Base-by-base conservation (phyloP, 1,284 basidiomycete species). In the Anthracocystis walkeri region DNA sequence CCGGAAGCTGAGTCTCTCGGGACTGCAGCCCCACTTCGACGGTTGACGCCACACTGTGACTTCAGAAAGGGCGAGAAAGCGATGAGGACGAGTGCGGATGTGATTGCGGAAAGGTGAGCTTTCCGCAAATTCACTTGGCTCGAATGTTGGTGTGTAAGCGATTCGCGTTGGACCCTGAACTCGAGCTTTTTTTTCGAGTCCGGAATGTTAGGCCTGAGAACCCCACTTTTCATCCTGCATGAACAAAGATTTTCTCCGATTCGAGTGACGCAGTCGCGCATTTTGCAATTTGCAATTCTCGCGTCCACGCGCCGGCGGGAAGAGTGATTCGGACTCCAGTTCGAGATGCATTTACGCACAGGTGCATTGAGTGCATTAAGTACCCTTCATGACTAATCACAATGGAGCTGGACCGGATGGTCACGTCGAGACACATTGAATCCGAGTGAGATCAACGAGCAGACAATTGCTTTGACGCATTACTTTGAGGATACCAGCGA, bases 61-160 rank as follows among this genome's bases (percentile, higher is more conserved):
- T 21, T n/a, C 10, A n/a, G 7, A 42, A n/a, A 42, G 8, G 46
- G 21, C 35, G 35, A 38, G 14, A 16, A 38, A 18, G 27, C 31
- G 23, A 27, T 46, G 14, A 16, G 11, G 44, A 46, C 44, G 42
- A 42, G 42, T 45, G 44, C 20, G 20, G 18, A 29, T n/a, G 46
- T 29, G 46, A 48, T 14, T 29, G 46, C 46, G 46, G 27, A 29
- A 48, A 48, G 42, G 18, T 10, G n/a, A 42, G 41, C 41, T n/a
- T n/a, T n/a, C n/a, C n/a, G n/a, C 14, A 41, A n/a, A 7, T 14
- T 25, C 7, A 23, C 7, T 29, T 18, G 29, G 29, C 16, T 48
- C 46, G 14, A 46, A 14, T 46, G 23, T 46, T 25, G 23, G 23
- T 46, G 44, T 46, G 23, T 46, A 29, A 48, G 46, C 46, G 25